phyloP scores from a whole-genome alignment of 2,329 filamentous ascomycete genomes.

The Ophiostoma sp. region DNA sequence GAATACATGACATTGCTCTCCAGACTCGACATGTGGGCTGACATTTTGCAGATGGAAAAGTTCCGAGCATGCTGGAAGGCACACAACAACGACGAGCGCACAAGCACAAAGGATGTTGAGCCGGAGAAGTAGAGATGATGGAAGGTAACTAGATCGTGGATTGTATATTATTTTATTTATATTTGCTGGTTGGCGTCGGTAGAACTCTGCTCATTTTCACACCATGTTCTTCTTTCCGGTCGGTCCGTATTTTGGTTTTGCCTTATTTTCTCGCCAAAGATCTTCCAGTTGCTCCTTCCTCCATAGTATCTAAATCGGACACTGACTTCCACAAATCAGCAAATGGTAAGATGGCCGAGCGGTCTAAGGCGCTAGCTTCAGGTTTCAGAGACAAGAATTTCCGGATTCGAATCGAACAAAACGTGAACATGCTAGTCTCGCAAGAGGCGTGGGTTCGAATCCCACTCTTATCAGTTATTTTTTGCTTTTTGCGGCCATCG shows the following conservation, averaged over 20 bases:
- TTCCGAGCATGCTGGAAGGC: slow-evolving; percentile 91
- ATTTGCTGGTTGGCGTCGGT: not conserved
- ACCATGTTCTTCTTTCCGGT: not conserved
- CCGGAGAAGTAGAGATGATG: slow-evolving; percentile 19
- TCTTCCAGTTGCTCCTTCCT: not conserved
- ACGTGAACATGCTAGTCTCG: slow-evolving; percentile 17
- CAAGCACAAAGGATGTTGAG: slow-evolving; percentile 67
- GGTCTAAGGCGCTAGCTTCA: slow-evolving; percentile 22
- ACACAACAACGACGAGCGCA: slow-evolving; percentile 83
- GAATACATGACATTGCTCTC: too few relatives aligned
- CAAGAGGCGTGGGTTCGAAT: slow-evolving; percentile 21
- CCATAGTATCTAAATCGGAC: not conserved
- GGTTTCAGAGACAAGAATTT: slow-evolving; percentile 10
- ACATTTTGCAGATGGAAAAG: slow-evolving; percentile 69
- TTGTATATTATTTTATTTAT: slow-evolving; percentile 13
- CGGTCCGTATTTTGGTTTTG: not conserved
- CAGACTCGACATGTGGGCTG: not conserved
- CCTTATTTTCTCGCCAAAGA: not conserved
- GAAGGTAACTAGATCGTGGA: not conserved
- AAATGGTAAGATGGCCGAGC: slow-evolving; percentile 21
- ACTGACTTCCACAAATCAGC: not conserved
- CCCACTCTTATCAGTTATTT: slow-evolving; percentile 18
- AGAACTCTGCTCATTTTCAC: slow-evolving; percentile 16
- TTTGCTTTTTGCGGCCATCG: not conserved
- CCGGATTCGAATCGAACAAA: slow-evolving; percentile 11